A percentile compares a stretch with the other conserved stretches of the same genome.
Evolutionary conservation across 2,329 filamentous ascomycete genomes (phyloP).

Genomic region (Calonectria pseudoreteaudii): DNA sequence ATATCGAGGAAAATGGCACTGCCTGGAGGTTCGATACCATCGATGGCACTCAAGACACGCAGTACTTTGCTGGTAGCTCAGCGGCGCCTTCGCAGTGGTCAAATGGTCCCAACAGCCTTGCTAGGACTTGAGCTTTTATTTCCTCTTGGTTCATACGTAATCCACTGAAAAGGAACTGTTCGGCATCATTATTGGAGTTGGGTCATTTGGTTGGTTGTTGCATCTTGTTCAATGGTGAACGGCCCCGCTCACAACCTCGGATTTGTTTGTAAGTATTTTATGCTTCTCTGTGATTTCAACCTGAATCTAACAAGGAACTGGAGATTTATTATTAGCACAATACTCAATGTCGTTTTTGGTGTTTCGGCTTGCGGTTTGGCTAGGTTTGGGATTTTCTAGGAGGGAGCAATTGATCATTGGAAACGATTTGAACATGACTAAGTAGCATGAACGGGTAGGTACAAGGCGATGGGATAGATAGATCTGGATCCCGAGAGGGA

Average conservation of each 20-base stretch:
- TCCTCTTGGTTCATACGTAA: not conserved
- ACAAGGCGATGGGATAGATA: conserved; percentile 13
- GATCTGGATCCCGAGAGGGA: conserved; percentile 24
- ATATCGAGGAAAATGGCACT: conserved; percentile 26
- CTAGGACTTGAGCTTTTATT: conserved; percentile 2
- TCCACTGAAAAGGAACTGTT: not conserved
- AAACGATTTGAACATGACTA: not conserved
- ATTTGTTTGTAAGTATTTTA: not conserved
- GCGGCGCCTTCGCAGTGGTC: conserved; percentile 22
- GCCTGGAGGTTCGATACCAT: conserved; percentile 32
- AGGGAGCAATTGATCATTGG: conserved; percentile 16
- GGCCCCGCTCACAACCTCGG: not conserved
- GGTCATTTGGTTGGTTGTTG: conserved; percentile 9
- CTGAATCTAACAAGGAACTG: not conserved
- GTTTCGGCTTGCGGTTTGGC: conserved; percentile 6
- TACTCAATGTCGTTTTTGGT: conserved; percentile 10
- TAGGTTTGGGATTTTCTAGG: conserved; percentile 11
- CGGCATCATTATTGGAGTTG: conserved; percentile 18
- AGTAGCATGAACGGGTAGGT: conserved; percentile 24
- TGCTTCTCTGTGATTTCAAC: not conserved
- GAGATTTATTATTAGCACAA: conserved; percentile 7
- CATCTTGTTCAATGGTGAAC: not conserved
- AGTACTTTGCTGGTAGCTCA: conserved; percentile 25
- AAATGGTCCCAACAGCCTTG: conserved; percentile 19
- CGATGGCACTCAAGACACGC: conserved; percentile 27